phyloP scores from a whole-genome alignment of 2,329 filamentous ascomycete species.

The Allantophomopsis lycopodina region DNA sequence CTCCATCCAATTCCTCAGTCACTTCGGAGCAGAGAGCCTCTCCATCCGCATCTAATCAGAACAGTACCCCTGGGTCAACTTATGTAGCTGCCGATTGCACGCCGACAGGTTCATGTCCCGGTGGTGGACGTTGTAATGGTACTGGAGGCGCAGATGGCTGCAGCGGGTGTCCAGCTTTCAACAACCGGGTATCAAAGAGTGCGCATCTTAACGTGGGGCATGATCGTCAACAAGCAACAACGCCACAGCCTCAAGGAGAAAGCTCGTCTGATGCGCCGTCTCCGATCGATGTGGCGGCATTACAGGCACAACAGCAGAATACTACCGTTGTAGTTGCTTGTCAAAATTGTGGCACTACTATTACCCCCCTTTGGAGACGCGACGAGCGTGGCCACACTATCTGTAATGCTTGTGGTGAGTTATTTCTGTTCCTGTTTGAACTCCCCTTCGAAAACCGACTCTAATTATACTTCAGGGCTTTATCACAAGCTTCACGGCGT shows the following conservation, averaged over 20 bases:
- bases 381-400: conserved; percentile 94
- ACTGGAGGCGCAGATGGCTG: conserved; percentile 92
- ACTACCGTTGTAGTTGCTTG: conserved; percentile 70
- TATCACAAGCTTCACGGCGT: conserved; percentile 95
- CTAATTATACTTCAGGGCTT: conserved; percentile 42
- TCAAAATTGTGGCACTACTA: conserved; percentile 92
- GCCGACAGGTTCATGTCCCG: conserved; percentile 79
- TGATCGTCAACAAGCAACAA: conserved; percentile 9
- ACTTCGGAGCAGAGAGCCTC: conserved; percentile 13
- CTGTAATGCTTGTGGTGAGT: conserved; percentile 92
- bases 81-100: conserved; percentile 69
- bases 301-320: conserved; percentile 27
- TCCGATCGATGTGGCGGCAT: conserved; percentile 34
- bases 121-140: conserved; percentile 88
- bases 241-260: conserved; percentile 12
- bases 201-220: conserved; percentile 49
- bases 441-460: background rate
- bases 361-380: conserved; percentile 89
- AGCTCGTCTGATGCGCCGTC: conserved; percentile 17
- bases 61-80: conserved; percentile 37
- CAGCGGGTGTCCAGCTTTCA: conserved; percentile 91
- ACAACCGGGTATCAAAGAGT: conserved; percentile 87
- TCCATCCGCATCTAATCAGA: conserved; percentile 17
- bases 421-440: background rate
- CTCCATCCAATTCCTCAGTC: conserved; percentile 9